Evolutionary conservation across 2,329 filamentous ascomycete species (phyloP).

Genomic region (Beauveria varroae): DNA sequence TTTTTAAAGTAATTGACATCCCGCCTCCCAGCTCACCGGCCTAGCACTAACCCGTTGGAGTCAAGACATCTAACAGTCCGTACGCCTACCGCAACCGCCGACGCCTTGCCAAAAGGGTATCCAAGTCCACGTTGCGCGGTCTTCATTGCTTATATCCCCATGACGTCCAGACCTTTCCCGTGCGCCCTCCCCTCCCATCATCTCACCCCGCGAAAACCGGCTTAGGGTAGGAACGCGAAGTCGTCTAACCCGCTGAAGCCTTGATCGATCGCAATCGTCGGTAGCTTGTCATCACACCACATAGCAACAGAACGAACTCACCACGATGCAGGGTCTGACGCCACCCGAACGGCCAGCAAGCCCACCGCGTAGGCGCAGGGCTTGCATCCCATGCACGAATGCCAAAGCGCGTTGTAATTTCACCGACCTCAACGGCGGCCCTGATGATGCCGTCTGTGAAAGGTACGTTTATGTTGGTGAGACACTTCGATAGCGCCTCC

Average conservation of each 20-base stretch:
- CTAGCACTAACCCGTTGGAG: conserved; percentile 2
- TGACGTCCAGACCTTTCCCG: neutral
- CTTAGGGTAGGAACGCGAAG: neutral
- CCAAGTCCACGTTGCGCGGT: neutral
- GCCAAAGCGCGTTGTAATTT: conserved; percentile 25
- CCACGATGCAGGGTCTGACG: conserved; percentile 16
- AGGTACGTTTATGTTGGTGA: conserved; percentile 15
- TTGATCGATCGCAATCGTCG: conserved; percentile 8
- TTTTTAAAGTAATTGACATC: neutral
- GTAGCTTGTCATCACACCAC: neutral
- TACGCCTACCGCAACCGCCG: neutral
- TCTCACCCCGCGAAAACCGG: neutral
- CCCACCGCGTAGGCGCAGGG: conserved; percentile 22
- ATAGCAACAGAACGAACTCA: conserved; percentile 12
- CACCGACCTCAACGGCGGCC: conserved; percentile 14
- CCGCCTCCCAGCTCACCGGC: neutral
- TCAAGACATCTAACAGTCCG: conserved; percentile 1
- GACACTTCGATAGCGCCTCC: neutral
- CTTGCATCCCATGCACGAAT: conserved; percentile 23
- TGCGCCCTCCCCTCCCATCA: neutral
- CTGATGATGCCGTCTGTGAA: conserved; percentile 20
- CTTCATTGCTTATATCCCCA: conserved; percentile 6
- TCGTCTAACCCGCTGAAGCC: neutral
- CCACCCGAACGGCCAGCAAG: conserved; percentile 15
- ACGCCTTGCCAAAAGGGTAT: neutral